Evolutionary conservation across 768 basidiomycete genomes (phyloP), one percentile per base, ranked within the genome.

Genomic region (Termitomyces sp.): DNA sequence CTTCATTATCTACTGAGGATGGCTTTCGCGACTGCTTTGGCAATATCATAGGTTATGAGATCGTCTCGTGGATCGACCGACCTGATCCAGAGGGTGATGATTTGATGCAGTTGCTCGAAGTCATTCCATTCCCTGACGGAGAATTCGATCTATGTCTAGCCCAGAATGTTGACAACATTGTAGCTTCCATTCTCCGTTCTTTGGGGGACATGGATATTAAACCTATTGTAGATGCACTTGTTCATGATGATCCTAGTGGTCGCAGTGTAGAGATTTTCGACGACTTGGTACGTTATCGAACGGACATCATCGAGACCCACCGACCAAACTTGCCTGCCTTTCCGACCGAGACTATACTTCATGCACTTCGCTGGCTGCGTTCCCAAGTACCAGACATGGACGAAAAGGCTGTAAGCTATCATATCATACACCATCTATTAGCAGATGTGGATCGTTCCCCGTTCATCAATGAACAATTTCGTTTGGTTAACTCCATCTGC

Each of bases 381-480:
- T 64, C 64, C 10, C 70, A 72, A 19, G 68, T 76, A 6, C 68
- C 75, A 3, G 67, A 72, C 14, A 75, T 77, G 19, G 72, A 80
- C 41, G 71, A 70, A 25, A 71, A 73, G n/a, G 80, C 87, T 11
- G 83, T 83, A 48, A 83, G 85, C 5, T 94, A 91, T 67, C 91
- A 94, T 58, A 79, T 91, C 54, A 68, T 92, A 27, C 86, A 88
- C 56, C 80, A 82, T 50, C 76, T 96, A 14, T 83, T 95, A 59
- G 77, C 84, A 5, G 77, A 79, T 40, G 72, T 93, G 9, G 81
- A 89, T 56, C 68, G 71, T 10, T 82, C 84, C 0, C 86, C 86
- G 19, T 77, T 97, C 39, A 79, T 96, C 59, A 90, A 91, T 67
- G 92, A 96, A 66, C 91, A 95, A 66, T 69, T 84, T 40, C 84